A percentile compares a stretch with the other conserved stretches of the same genome.
Evolutionary conservation across 2,329 filamentous ascomycete genomes (phyloP).

Genomic region (Ascochyta viciae-villosae): DNA sequence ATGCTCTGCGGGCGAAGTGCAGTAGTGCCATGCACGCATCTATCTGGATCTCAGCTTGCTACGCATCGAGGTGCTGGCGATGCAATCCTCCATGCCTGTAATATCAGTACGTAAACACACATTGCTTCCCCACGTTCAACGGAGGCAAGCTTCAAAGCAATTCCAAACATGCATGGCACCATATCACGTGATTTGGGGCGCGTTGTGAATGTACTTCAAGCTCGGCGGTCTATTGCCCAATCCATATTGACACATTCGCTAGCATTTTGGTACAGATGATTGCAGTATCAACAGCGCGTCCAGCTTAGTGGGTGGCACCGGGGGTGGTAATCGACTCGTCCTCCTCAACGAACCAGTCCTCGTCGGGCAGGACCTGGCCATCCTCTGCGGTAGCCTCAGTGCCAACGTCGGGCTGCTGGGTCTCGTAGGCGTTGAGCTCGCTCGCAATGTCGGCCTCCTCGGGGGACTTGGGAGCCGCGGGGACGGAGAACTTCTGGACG

Average conservation of each 20-base stretch:
- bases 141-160: background rate
- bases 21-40: conserved; percentile 4
- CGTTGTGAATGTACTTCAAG: conserved; percentile 5
- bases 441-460: conserved; percentile 93
- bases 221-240: conserved; percentile 33
- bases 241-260: conserved; percentile 45
- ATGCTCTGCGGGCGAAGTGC: background rate
- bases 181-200: conserved; percentile 32
- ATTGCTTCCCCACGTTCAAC: conserved; percentile 1
- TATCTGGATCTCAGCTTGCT: conserved; percentile 1
- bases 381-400: conserved; percentile 65
- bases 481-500: conserved; percentile 84
- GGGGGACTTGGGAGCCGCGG: conserved; percentile 83
- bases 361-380: conserved; percentile 66
- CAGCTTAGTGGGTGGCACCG: conserved; percentile 43
- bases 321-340: conserved; percentile 56
- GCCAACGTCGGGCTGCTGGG: conserved; percentile 90
- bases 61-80: background rate
- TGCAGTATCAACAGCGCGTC: conserved; percentile 16
- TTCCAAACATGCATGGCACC: background rate
- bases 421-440: conserved; percentile 94
- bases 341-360: conserved; percentile 86
- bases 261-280: conserved; percentile 45
- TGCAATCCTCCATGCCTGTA: conserved; percentile 2
- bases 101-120: conserved; percentile 12